phyloP scores from a whole-genome alignment of 2,329 filamentous ascomycete genomes.

The Colletotrichum sp. region DNA sequence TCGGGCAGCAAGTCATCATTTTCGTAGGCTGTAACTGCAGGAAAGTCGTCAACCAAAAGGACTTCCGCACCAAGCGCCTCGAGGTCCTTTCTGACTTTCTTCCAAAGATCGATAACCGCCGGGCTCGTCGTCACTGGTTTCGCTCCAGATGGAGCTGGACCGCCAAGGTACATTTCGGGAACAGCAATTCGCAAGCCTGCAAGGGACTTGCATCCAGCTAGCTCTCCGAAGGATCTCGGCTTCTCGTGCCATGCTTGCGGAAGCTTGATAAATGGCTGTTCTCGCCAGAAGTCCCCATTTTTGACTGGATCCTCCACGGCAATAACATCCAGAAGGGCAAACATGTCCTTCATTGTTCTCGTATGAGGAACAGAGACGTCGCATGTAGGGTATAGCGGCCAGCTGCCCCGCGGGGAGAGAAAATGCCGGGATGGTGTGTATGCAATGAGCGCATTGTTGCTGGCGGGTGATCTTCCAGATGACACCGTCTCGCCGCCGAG shows the following conservation, averaged over 20 bases:
- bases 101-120: not conserved
- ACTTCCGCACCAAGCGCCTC: not conserved
- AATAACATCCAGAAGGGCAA: not conserved
- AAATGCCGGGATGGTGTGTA: conserved; percentile 35
- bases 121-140: not conserved
- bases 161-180: not conserved
- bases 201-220: not conserved
- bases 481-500: not conserved
- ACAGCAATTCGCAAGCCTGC: not conserved
- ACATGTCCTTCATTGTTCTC: conserved; percentile 45
- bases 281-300: not conserved
- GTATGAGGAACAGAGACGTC: conserved; percentile 55
- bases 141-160: not conserved
- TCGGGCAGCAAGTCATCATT: not conserved
- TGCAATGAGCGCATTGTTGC: not conserved
- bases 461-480: not conserved
- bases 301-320: not conserved
- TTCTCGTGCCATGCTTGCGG: not conserved
- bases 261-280: not conserved
- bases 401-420: conserved; percentile 38
- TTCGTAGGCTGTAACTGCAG: not conserved
- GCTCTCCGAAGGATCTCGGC: not conserved
- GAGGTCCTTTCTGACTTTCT: not conserved
- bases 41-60: not conserved
- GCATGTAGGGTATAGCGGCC: not conserved